Conservation (phyloP, 345 rosid species). For the Melastoma malabathricum region DNA sequence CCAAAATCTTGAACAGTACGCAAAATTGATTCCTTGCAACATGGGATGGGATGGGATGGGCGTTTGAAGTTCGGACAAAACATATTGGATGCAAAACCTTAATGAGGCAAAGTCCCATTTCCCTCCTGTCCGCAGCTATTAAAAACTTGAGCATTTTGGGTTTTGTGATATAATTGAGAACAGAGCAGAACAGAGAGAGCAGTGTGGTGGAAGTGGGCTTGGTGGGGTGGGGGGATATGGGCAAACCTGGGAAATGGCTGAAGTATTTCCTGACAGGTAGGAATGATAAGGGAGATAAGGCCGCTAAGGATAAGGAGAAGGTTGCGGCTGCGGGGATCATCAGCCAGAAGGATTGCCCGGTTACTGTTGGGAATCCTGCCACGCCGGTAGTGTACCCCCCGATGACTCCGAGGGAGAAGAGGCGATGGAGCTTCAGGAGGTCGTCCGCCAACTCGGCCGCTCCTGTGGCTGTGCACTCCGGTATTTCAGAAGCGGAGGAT, state of each 20-base stretch:
- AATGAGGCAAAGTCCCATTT: too few relatives aligned
- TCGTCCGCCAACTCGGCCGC: slow-evolving; percentile 43
- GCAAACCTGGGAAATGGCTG: slow-evolving; percentile 82
- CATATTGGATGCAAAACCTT: too few relatives aligned
- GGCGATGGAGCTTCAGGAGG: slow-evolving; percentile 83
- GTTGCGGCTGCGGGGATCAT: slow-evolving; percentile 10
- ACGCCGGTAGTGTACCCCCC: slow-evolving; percentile 34
- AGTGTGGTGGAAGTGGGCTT: background rate
- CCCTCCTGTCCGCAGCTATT: too few relatives aligned
- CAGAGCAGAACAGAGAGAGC: too few relatives aligned
- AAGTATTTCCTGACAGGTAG: slow-evolving; percentile 52
- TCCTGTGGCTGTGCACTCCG: slow-evolving; percentile 10
- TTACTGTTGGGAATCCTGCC: slow-evolving; percentile 17
- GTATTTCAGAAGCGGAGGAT: slow-evolving; percentile 16
- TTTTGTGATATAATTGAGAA: too few relatives aligned
- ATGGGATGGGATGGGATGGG: too few relatives aligned
- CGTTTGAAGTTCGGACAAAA: too few relatives aligned
- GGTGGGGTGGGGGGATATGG: slow-evolving; percentile 28
- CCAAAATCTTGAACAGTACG: too few relatives aligned
- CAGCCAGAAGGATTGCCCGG: slow-evolving; percentile 12
- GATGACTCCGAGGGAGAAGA: slow-evolving; percentile 60
- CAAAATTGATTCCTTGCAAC: too few relatives aligned
- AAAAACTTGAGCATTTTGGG: too few relatives aligned
- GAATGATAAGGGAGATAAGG: slow-evolving; percentile 40
- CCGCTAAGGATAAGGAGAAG: slow-evolving; percentile 14